A percentile compares a stretch with the other conserved stretches of the same genome.
Conservation (phyloP, 495 filamentous ascomycete species). For the Copromyces sp. region DNA sequence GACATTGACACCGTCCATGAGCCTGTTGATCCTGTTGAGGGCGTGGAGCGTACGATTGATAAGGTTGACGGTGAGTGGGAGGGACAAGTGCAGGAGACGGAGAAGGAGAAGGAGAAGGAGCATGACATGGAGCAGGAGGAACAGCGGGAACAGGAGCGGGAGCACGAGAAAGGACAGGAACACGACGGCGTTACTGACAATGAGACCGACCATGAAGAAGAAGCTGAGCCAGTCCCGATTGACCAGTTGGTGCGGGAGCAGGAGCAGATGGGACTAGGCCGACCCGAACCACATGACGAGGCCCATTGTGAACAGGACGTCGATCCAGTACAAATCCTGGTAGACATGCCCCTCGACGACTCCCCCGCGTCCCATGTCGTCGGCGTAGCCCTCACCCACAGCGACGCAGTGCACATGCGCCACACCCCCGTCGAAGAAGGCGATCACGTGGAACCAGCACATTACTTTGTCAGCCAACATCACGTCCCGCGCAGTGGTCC, state of each 20-base stretch:
- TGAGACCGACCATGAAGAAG: not conserved
- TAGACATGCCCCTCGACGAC: not conserved
- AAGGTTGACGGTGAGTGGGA: slow-evolving; percentile 5
- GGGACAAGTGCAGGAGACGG: not conserved
- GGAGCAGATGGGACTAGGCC: not conserved
- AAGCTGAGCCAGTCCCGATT: not conserved
- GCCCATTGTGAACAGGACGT: not conserved
- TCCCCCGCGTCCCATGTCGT: not conserved
- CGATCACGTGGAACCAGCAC: not conserved
- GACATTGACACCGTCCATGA: not conserved
- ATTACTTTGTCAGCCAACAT: not conserved
- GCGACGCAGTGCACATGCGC: not conserved
- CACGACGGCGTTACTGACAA: not conserved
- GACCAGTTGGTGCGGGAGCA: not conserved
- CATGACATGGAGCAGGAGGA: not conserved
- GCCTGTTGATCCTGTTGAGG: not conserved
- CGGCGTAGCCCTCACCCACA: not conserved
- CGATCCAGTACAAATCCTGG: not conserved
- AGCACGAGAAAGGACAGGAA: not conserved
- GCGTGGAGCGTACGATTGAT: not conserved
- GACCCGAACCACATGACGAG: not conserved
- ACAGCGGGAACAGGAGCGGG: not conserved
- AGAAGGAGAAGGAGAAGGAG: not conserved
- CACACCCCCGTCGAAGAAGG: not conserved
- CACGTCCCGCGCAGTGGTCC: not conserved